phyloP scores from a whole-genome alignment of 2,329 filamentous ascomycete genomes.

The Rutstroemia sp. region DNA sequence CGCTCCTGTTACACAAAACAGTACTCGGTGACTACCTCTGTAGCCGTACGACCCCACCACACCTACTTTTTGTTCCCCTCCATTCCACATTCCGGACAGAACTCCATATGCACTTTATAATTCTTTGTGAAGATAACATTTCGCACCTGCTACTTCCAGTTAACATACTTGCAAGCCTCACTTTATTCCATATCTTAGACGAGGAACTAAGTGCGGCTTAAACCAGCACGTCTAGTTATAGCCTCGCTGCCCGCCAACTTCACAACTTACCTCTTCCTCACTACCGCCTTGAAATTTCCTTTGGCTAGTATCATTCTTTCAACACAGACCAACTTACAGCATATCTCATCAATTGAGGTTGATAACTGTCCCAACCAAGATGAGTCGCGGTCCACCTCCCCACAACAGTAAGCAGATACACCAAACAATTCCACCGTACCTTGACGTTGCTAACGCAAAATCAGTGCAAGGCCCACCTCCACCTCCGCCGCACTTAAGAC shows the following conservation, averaged over 20 bases:
- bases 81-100: background rate
- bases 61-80: background rate
- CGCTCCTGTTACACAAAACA: background rate
- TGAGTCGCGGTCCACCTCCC: no score
- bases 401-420: background rate
- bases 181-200: background rate
- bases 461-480: background rate
- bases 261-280: background rate
- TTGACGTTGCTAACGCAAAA: background rate
- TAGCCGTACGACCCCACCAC: background rate
- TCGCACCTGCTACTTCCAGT: background rate
- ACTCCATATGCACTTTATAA: background rate
- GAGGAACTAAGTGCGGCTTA: background rate
- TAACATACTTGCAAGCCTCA: background rate
- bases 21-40: constrained; percentile 1
- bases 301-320: no score
- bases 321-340: no score
- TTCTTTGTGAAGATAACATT: background rate
- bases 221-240: background rate
- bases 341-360: no score
- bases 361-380: no score
- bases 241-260: background rate
- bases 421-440: background rate
- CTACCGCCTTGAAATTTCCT: background rate
- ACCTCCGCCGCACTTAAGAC: background rate